Evolutionary conservation across 208 protist species (phyloP).

Genomic region (Trypanosoma melophagium): DNA sequence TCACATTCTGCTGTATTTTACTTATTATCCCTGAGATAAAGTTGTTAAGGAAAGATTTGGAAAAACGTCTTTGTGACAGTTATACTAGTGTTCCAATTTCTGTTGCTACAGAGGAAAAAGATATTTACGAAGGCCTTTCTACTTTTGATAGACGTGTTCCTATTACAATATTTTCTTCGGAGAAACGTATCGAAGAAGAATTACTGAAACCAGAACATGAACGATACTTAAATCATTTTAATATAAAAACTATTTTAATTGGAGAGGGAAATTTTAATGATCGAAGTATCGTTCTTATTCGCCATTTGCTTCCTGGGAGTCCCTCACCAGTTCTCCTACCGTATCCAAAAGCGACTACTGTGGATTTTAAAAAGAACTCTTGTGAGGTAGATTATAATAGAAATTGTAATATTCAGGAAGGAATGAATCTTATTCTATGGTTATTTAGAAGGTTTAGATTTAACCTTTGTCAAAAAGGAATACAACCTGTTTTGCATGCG

Average conservation of each 20-base stretch:
- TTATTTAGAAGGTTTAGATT: conserved; percentile 70
- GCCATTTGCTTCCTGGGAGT: conserved; percentile 5
- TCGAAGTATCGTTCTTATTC: conserved; percentile 16
- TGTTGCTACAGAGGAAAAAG: conserved; percentile 30
- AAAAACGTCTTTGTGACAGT: conserved; percentile 46
- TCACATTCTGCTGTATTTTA: conserved; percentile 32
- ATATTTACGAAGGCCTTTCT: conserved; percentile 18
- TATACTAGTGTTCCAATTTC: conserved; percentile 56
- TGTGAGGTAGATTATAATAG: conserved; percentile 18
- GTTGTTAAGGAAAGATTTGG: conserved; percentile 29
- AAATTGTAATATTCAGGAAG: conserved; percentile 10
- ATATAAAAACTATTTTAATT: conserved; percentile 20
- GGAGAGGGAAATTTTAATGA: neutral
- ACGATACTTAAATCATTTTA: conserved; percentile 16
- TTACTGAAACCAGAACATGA: conserved; percentile 32
- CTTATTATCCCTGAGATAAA: conserved; percentile 37
- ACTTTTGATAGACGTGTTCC: conserved; percentile 20
- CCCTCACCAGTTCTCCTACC: neutral
- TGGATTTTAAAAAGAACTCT: conserved; percentile 22
- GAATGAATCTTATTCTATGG: conserved; percentile 49
- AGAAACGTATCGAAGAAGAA: conserved; percentile 41
- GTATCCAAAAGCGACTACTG: neutral
- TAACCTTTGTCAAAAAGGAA: conserved; percentile 32
- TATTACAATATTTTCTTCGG: conserved; percentile 54
- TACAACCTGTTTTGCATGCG: conserved; percentile 50